These are phyloP conservation scores for Pneumocystis oryctolagi DNA, from an alignment of 1,139 yeast species.

Conservation along the genomic window DNA sequence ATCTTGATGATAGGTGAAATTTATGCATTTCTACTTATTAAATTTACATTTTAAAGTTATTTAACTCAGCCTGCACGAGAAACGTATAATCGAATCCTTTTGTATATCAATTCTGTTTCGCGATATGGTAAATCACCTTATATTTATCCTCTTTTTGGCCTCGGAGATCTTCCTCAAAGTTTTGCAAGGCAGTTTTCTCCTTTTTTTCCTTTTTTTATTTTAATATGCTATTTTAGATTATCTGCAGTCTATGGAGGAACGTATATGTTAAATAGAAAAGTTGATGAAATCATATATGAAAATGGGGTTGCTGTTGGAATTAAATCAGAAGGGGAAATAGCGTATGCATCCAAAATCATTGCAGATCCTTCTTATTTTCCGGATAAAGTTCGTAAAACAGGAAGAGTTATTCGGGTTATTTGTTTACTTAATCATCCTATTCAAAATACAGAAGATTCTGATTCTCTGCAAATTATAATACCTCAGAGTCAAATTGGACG, in stretches of 20 bases:
- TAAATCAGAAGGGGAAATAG: constrained; percentile 77
- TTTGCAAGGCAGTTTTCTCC: constrained; percentile 49
- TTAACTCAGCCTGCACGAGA: constrained; percentile 82
- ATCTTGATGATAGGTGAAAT: constrained; percentile 63
- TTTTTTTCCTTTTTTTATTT: not conserved
- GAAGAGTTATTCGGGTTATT: constrained; percentile 88
- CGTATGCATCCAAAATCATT: constrained; percentile 83
- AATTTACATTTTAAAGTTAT: constrained; percentile 26
- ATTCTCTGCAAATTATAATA: constrained; percentile 82
- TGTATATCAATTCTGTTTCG: constrained; percentile 82
- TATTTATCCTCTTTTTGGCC: constrained; percentile 86
- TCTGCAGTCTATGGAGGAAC: constrained; percentile 98
- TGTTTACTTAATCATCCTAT: constrained; percentile 84
- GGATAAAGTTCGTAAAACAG: constrained; percentile 68
- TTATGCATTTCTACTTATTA: not conserved
- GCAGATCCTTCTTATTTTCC: constrained; percentile 99
- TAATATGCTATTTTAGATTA: constrained; percentile 24
- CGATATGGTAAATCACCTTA: constrained; percentile 81
- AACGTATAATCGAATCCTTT: constrained; percentile 68
- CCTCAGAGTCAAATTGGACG: constrained; percentile 94
- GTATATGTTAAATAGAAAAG: constrained; percentile 91
- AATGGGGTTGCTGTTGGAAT: constrained; percentile 72
- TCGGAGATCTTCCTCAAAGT: constrained; percentile 97
- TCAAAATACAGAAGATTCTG: constrained; percentile 67
- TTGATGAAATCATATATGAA: constrained; percentile 70